Base-by-base conservation (phyloP, 2,329 filamentous ascomycete species). In the Aspergillus unguis region DNA sequence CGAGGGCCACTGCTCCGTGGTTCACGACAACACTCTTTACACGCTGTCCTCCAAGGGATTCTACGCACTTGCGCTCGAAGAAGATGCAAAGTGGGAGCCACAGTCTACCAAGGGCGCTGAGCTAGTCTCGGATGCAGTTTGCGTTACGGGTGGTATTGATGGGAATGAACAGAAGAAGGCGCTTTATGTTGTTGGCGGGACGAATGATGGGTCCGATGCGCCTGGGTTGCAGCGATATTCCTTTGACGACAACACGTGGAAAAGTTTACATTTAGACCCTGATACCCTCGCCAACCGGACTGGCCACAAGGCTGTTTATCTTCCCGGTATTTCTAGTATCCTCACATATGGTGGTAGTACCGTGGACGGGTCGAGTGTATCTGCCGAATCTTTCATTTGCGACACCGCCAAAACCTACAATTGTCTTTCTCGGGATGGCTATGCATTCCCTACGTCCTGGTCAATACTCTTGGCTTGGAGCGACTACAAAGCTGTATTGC, bases 11-110 rank as follows among this genome's bases (percentile, higher is more conserved):
- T 97, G 92, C 74, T 90, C 91, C 53, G 83, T 87, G 65, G 81
- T 96, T 56, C 79, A 89, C 75, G 79, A 91, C 67, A 85, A 91
- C 70, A 90, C 85, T 9, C 83, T 97, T 48, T 97, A 95, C 75
- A 85, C 88, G 42, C 95, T 90, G 70, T 89, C 90, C 5, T 74
- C 84, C 6, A 74, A 82, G 43, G 88, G 84, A 28, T 92, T 97
- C 63, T 83, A 91, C 68, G 87, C 87, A 6, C 73, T 97, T 58
- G 72, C 79, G 9, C 74, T 97, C 58, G 73, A 81, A 57, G 72
- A 84, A 59, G 87, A 87, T 46, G 87, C 84, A 44, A 73, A 83
- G 73, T 96, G 92, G 92, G 75, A 80, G 58, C 68, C 78, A 59
- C 70, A 94, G 60, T 65, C 79, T 1, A 80, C 80, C 67, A 90